Base-by-base conservation (phyloP, 495 filamentous ascomycete genomes). In the Daldinia childiae region DNA sequence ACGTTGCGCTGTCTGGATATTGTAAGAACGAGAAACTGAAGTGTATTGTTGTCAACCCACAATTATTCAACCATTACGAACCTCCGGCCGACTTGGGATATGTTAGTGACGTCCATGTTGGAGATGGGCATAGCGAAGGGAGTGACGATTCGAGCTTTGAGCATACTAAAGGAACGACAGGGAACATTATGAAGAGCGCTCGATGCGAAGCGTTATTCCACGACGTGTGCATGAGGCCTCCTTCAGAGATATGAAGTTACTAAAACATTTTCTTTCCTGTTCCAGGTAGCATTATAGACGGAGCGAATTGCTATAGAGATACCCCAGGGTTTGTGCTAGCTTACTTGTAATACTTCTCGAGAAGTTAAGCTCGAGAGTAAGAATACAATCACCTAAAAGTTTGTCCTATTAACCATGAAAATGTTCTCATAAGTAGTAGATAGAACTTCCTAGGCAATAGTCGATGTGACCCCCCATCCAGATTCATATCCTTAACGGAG, bases 41-140 rank as follows among this genome's bases (percentile, higher is more conserved):
- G 24, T 74, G 71, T 27, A 8, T 74, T 6, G 59, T 71, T 15
- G 70, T 76, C 54, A 71, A 66, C 60, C 74, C 71, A 1, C 66
- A 76, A 39, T 17, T 76, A 41, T 73, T 74, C 54, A 69, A 76
- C 62, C 70, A 76, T 38, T 76, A 76, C 58, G 73, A 73, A 30
- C 73, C 73, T 8, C 73, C 70, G n/a, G 17, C 21, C 11, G 29
- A 66, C 8, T 34, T 45, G 7, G 74, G 74, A 3, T 67, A 76
- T 41, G 5, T 68, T 6, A 76, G 71, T 32, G 51, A 51, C 11
- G 71, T 74, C 26, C 66, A 72, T 27, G 63, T 64, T 32, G 74
- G 62, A 9, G 68, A 76, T 24, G 69, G 66, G 12, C 56, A 38
- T 15, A 60, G 66, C 8, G 56, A 52, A 14, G 36, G 55, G 8